Percentiles rank a stretch among this genome's conserved stretches.
phyloP scores from a whole-genome alignment of 2,329 filamentous ascomycete species.

The Grosmannia penicillata region DNA sequence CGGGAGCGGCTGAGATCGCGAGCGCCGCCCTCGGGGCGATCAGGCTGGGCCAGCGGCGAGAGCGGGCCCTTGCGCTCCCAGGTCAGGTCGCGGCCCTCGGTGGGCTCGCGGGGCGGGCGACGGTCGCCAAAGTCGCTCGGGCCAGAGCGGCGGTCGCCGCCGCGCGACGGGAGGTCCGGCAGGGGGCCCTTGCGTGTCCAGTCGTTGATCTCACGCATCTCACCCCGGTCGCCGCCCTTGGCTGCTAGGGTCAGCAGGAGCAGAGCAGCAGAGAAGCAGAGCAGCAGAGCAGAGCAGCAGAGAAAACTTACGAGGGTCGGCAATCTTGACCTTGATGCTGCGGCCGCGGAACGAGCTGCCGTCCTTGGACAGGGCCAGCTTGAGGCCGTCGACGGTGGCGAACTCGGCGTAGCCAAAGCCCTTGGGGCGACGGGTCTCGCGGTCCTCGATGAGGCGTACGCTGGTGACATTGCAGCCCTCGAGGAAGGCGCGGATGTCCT shows the following conservation, averaged over 20 bases:
- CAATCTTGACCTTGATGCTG: constrained; percentile 84
- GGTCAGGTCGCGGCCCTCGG: constrained; percentile 59
- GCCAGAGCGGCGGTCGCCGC: constrained; percentile 28
- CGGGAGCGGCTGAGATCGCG: constrained; percentile 41
- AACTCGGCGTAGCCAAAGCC: constrained; percentile 98
- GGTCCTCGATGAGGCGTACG: constrained; percentile 94
- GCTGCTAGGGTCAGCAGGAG: constrained; percentile 34
- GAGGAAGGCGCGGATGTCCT: constrained; percentile 77
- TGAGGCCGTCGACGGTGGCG: constrained; percentile 69
- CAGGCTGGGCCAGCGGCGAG: constrained; percentile 48
- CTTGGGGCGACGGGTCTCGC: constrained; percentile 84
- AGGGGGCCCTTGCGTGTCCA: constrained; percentile 84
- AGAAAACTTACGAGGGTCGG: constrained; percentile 91
- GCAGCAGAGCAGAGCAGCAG: too few species aligned
- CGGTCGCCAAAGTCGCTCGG: constrained; percentile 47
- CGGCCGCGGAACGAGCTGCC: constrained; percentile 75
- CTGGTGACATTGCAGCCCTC: constrained; percentile 70
- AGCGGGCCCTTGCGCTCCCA: constrained; percentile 94
- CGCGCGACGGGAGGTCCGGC: constrained; percentile 23
- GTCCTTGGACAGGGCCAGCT: constrained; percentile 75
- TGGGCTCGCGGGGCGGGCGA: constrained; percentile 51
- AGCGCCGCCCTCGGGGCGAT: constrained; percentile 31
- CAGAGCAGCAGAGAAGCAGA: background rate
- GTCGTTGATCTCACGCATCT: constrained; percentile 69
- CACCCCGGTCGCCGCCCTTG: constrained; percentile 59